Conservation (phyloP, 176 grass and related monocot genomes). For the Avena sativa region DNA sequence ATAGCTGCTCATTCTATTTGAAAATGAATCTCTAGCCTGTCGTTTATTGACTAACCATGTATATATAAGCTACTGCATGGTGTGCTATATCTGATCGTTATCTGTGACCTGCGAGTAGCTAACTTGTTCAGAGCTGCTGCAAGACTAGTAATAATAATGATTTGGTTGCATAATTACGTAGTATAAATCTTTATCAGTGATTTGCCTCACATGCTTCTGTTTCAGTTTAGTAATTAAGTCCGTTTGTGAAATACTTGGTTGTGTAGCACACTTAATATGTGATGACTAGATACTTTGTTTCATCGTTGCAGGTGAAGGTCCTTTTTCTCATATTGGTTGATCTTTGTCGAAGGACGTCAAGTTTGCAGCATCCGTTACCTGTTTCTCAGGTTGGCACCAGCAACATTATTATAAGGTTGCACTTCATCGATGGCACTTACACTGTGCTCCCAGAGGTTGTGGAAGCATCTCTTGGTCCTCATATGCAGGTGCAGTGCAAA, state of each 20-base stretch:
- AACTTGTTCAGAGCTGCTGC: constrained; percentile 1
- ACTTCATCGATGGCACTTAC: constrained; percentile 98
- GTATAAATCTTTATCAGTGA: constrained; percentile 10
- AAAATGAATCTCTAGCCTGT: constrained; percentile 3
- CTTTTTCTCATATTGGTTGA: constrained; percentile 98
- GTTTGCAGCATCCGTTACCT: constrained; percentile 83
- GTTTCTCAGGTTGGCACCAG: constrained; percentile 87
- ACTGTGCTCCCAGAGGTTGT: constrained; percentile 97
- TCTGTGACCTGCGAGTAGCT: background rate
- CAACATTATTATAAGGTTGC: constrained; percentile 96
- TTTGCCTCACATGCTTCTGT: background rate
- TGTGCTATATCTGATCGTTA: constrained; percentile 15
- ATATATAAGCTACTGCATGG: background rate
- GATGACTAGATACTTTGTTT: constrained; percentile 25
- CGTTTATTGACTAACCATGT: constrained; percentile 12
- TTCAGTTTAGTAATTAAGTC: background rate
- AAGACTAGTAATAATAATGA: background rate
- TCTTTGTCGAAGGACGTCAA: constrained; percentile 89
- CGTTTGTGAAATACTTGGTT: background rate
- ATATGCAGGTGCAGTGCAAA: constrained; percentile 82
- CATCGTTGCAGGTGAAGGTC: constrained; percentile 79
- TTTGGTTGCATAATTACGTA: constrained; percentile 23
- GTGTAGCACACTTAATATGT: constrained; percentile 20
- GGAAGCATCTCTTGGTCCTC: constrained; percentile 93
- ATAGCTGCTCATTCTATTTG: constrained; percentile 10